Base-by-base conservation (phyloP, 768 basidiomycete species). In the Xerocomus potaroensis region DNA sequence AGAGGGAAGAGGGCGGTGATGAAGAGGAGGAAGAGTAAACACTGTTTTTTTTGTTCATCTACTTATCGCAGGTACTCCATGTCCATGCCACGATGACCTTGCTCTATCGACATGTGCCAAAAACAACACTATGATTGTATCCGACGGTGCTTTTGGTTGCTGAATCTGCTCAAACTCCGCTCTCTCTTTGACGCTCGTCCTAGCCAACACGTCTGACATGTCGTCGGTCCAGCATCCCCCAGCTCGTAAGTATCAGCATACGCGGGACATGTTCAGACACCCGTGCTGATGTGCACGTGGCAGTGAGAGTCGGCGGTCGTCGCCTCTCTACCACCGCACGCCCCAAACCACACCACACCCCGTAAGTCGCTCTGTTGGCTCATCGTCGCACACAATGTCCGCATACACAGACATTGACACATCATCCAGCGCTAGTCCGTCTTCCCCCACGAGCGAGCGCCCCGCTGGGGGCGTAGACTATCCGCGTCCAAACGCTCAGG, bases 1-100 rank as follows among this genome's bases (percentile, higher is more conserved):
- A 88, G 77, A 89, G 84, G 75, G 89, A 87, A 57, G 91, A 83
- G 62, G 93, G 84, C 51, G 94, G 81, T 55, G 91, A 87, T 29
- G 91, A 83, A 37, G 92, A 92, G 64, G 92, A 92, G 53, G 91
- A 94, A 67, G 91, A 91, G 72, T 85, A 82, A 70, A 65, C 43
- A 18, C 42, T 29, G 45, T 36, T 43, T 51, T 19, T 41, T 33
- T 45, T 60, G 53, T 62, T 48, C 50, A 38, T 58, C 40, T 53
- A 49, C 51, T 54, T 61, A 54, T 54, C 54, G 40, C 55, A 60
- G 62, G 56, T n/a, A n/a, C 42, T 50, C 43, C 53, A 61, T 66
- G 61, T 54, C 43, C 53, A 50, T 56, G 48, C 48, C 50, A 58
- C 53, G 49, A 61, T 63, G 65, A 63, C 63, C 63, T 49, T 50